Base-by-base conservation (phyloP, 768 basidiomycete genomes). In the Crassisporium funariophilum region DNA sequence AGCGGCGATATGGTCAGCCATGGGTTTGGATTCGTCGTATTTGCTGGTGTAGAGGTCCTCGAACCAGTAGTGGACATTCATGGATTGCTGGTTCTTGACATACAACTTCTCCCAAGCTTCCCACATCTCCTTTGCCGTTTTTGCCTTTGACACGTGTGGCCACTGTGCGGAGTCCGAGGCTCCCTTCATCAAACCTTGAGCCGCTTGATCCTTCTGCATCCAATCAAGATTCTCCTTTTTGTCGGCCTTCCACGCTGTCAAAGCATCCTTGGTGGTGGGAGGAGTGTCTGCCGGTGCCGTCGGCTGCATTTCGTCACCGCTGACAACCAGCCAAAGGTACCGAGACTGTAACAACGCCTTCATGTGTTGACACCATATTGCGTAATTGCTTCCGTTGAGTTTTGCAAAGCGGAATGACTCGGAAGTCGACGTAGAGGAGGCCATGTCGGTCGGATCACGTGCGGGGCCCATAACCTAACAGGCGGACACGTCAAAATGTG, bases 31-130 rank as follows among this genome's bases (percentile, higher is more conserved):
- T 17, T 51, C 47, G 33, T 44, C 47, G 27, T 49, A 57, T 23
- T 46, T 48, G 17, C 34, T 31, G 31, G 45, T 39, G 17, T 50
- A 57, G 15, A 57, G 37, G 4, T 54, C 46, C 47, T 54, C 46
- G 38, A 48, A 47, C 20, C 46, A 46, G 36, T 51, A 57, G 31
- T 57, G 46, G n/a, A n/a, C n/a, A n/a, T n/a, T n/a, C n/a, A n/a
- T n/a, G n/a, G n/a, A n/a, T n/a, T n/a, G n/a, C n/a, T n/a, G n/a
- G n/a, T n/a, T n/a, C n/a, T n/a, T n/a, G n/a, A n/a, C n/a, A n/a
- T n/a, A n/a, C n/a, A n/a, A n/a, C n/a, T n/a, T n/a, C n/a, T n/a
- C n/a, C n/a, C n/a, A n/a, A n/a, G n/a, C n/a, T n/a, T n/a, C n/a
- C n/a, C n/a, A n/a, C n/a, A n/a, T n/a, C n/a, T n/a, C 53, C 31